Base-by-base conservation (phyloP, 2,329 filamentous ascomycete genomes). In the Paramyrothecium sp. region DNA sequence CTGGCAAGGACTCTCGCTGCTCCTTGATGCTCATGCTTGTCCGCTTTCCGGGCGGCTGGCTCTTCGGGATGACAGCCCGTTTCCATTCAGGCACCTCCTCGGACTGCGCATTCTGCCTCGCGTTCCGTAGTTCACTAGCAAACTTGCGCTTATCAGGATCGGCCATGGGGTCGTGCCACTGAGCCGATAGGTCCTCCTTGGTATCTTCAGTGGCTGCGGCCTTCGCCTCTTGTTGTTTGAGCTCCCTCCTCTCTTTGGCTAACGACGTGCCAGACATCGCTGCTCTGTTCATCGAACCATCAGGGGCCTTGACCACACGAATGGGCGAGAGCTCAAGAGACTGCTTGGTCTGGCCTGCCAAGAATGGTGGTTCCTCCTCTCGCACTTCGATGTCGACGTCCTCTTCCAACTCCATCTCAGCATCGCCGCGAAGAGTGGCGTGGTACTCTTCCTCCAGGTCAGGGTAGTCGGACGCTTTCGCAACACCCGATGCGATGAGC, bases 111-210 rank as follows among this genome's bases (percentile, higher is more conserved):
- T 85, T 80, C 60, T 79, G 78, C 61, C 87, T 86, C 1, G 88
- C 81, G 61, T 85, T 89, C 55, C 91, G 85, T 53, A 98, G 72
- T 63, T 98, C 95, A 63, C 89, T 89, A 2, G 95, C 95, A 74
- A 99, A 99, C 63, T 95, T 89, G 56, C 90, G 84, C 70, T 93
- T 86, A 62, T 95, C 90, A 2, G 91, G 89, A 22, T 88, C 86
- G 16, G 92, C 89, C 93, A 99, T 97, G 0, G 95, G 95, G 71
- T 99, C 95, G 57, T 97, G 90, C 96, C 96, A 99, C 72, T 97
- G 92, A 13, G 91, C 87, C 54, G 89, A 87, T 3, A 99, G 79
- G 67, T 98, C 92, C 33, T 95, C 89, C 66, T 92, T 89, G 0
- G 87, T 83, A 61, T 91, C 87, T 60, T 95, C 87, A 21, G 92